Evolutionary conservation across 306 rosid species (phyloP), one percentile per base, ranked within the genome.

Genomic region (Castanospermum australe): DNA sequence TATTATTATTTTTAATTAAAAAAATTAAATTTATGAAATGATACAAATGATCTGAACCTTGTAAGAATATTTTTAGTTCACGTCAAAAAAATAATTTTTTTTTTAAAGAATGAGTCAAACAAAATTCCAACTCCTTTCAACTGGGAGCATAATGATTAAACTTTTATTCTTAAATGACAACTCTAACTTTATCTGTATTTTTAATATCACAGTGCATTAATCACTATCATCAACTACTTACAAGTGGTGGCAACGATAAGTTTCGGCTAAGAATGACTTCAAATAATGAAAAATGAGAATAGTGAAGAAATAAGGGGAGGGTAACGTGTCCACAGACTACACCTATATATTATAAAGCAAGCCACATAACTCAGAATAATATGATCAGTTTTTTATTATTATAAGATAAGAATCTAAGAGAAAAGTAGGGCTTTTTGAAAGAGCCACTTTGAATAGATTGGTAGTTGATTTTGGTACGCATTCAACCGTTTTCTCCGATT

Each of bases 391-490:
- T 52, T 36, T 59, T 13, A 47, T 39, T 51, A 63, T 39, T 5
- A 41, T 64, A 38, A 52, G 42, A 65, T 60, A 59, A 55, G 51
- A 36, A 63, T 17, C 14, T 33, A 41, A n/a, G 75, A 70, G 52
- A 36, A 17, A 52, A 70, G 54, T 10, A 28, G 11, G 77, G 59
- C 1, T 59, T 69, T 21, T 33, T n/a, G 72, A 79, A 69, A 71
- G 73, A 39, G 66, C 71, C 67, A 71, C 8, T 11, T 11, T 47
- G 33, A 59, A 69, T 25, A 44, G 14, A 17, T 21, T 30, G 59
- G 76, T 13, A 35, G 66, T 75, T 75, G 60, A 81, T 75, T 24
- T 68, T 59, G 81, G 63, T 39, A 50, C 73, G 67, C 67, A 61
- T 69, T 20, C 18, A 50, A 60, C 54, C 24, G 67, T 82, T 65